Evolutionary conservation across 306 rosid species (phyloP), one percentile per base, ranked within the genome.

Genomic region (Geum urbanum): DNA sequence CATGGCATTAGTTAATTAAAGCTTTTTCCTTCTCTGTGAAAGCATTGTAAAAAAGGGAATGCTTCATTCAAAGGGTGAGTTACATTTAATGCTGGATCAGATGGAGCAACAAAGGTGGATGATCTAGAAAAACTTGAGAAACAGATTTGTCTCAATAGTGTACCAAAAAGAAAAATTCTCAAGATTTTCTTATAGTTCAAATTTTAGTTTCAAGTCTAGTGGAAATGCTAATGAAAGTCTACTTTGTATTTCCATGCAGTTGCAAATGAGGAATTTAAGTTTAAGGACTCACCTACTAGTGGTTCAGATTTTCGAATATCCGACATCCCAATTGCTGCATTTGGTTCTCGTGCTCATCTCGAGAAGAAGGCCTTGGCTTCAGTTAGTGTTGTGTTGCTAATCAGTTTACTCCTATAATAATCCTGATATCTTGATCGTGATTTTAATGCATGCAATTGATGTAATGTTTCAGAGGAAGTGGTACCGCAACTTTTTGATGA

Each of bases 291-390:
- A 35, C 57, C 78, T 8, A 35, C 72, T 46, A 75, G 69, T 67
- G 86, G 83, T 84, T 76, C 83, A 5, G 76, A 79, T 77, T 80
- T 77, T 80, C 85, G 85, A 80, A 72, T 90, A 74, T 84, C 97
- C 48, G 98, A 92, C 80, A 70, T 88, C 58, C 97, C 94, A 50
- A 72, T 88, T 67, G 88, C 89, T 68, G 97, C 86, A 47, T 92
- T 92, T 84, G 98, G 98, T 65, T 92, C 98, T 73, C 89, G 98
- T 60, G 97, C 98, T 75, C 98, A 92, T 85, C 87, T 92, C 54
- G 98, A 92, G 80, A 90, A 88, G 86, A 92, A 88, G 74, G 97
- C 98, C 63, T 70, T 92, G 79, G 97, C 98, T 68, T 56, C 98
- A 77, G 98, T 92, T 20, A 79, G 96, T 84, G 57, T n/a, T n/a